These are phyloP conservation scores for Blepharisma stoltei DNA, from an alignment of 73 alveolate genomes.

Conservation along the genomic window DNA sequence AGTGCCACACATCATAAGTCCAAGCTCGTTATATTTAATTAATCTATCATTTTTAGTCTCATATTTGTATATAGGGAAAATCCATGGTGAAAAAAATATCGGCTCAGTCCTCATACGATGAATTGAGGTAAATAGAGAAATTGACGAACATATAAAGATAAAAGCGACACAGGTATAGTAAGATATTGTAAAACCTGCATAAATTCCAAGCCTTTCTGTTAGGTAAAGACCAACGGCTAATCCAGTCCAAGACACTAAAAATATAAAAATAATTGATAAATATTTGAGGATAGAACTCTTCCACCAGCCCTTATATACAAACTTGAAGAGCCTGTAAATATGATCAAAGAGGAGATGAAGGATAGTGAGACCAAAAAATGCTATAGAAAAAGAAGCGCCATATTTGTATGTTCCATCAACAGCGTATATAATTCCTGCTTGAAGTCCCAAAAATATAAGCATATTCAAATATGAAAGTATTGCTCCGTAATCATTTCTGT, in stretches of 20 bases:
- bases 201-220: constrained; percentile 17
- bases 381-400: constrained; percentile 39
- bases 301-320: constrained; percentile 31
- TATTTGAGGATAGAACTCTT: constrained; percentile 34
- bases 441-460: constrained; percentile 21
- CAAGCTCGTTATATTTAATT: constrained; percentile 39
- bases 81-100: constrained; percentile 65
- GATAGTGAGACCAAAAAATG: constrained; percentile 31
- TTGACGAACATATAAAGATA: constrained; percentile 36
- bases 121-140: constrained; percentile 36
- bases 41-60: constrained; percentile 55
- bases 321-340: constrained; percentile 29
- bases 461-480: constrained; percentile 32
- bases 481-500: constrained; percentile 48
- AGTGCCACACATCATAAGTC: constrained; percentile 30
- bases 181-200: constrained; percentile 57
- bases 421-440: constrained; percentile 30
- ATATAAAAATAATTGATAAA: constrained; percentile 18
- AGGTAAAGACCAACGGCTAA: constrained; percentile 38
- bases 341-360: constrained; percentile 35
- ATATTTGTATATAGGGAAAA: constrained; percentile 70
- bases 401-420: constrained; percentile 29
- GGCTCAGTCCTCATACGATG: constrained; percentile 43
- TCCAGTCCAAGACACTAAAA: constrained; percentile 31
- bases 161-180: constrained; percentile 30